Conservation (phyloP, 208 protist species). For the Herpetomonas tarakana region DNA sequence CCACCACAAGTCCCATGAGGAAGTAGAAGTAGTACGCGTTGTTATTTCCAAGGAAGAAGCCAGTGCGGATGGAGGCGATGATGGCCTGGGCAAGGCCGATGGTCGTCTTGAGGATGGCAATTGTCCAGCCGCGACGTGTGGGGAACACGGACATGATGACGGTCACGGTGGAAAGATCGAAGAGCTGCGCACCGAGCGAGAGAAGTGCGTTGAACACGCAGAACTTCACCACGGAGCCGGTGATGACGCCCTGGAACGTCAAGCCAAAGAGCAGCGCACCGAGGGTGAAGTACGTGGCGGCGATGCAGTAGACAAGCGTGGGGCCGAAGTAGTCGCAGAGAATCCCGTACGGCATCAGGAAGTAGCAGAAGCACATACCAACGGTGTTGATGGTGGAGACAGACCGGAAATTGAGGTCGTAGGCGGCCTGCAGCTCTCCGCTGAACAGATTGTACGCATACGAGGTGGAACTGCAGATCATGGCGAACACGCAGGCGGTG, state of each 20-base stretch:
- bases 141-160: slow-evolving; percentile 60
- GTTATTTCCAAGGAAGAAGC: slow-evolving; percentile 35
- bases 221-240: slow-evolving; percentile 26
- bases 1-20: slow-evolving; percentile 24
- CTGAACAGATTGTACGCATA: slow-evolving; percentile 68
- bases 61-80: slow-evolving; percentile 42
- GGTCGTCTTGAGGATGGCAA: slow-evolving; percentile 71
- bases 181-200: slow-evolving; percentile 36
- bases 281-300: slow-evolving; percentile 22
- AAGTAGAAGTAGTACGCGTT: slow-evolving; percentile 54
- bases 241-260: slow-evolving; percentile 41
- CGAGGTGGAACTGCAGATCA: slow-evolving; percentile 40
- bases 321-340: slow-evolving; percentile 57
- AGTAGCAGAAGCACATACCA: slow-evolving; percentile 33
- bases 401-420: slow-evolving; percentile 32
- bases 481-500: slow-evolving; percentile 24
- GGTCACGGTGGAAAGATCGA: slow-evolving; percentile 49
- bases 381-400: slow-evolving; percentile 57
- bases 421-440: slow-evolving; percentile 26
- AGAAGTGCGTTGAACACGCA: slow-evolving; percentile 43
- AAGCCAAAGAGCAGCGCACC: slow-evolving; percentile 39
- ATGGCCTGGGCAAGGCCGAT: slow-evolving; percentile 64
- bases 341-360: slow-evolving; percentile 42
- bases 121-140: slow-evolving; percentile 31
- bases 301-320: slow-evolving; percentile 29